Percentiles rank a stretch among this genome's conserved stretches.
Evolutionary conservation across 495 filamentous ascomycete species (phyloP).

Genomic region (Xylaria castorea): DNA sequence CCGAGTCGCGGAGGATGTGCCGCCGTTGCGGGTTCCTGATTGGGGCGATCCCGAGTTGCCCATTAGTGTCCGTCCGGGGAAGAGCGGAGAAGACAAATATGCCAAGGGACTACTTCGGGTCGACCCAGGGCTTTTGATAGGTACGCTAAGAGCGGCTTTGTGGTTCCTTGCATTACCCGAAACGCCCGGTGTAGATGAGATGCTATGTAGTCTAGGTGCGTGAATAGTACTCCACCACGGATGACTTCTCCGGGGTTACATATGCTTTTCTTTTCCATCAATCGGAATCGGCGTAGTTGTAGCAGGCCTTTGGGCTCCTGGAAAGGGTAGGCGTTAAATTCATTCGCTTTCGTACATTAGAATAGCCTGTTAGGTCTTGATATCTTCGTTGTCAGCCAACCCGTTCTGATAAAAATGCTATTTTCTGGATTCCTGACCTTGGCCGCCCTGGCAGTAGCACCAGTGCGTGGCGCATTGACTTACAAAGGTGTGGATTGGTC

Average conservation of each 20-base stretch:
- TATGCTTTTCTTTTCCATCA: slow-evolving; percentile 23
- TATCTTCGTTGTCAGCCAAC: background rate
- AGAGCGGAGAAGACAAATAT: slow-evolving; percentile 9
- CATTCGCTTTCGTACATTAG: background rate
- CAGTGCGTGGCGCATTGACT: slow-evolving; percentile 56
- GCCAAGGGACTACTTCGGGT: background rate
- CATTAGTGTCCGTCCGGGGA: background rate
- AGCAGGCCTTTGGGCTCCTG: background rate
- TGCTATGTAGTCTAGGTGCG: background rate
- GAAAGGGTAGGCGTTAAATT: slow-evolving; percentile 5
- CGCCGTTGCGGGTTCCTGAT: slow-evolving; percentile 16
- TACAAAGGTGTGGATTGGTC: slow-evolving; percentile 78
- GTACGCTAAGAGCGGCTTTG: slow-evolving; percentile 9
- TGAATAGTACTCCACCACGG: background rate
- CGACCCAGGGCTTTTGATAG: slow-evolving; percentile 5
- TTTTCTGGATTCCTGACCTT: slow-evolving; percentile 29
- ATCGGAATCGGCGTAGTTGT: slow-evolving; percentile 5
- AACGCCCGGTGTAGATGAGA: background rate
- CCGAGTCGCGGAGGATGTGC: slow-evolving; percentile 18
- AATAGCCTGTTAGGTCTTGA: background rate
- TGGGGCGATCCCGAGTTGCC: background rate
- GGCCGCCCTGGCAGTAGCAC: slow-evolving; percentile 30
- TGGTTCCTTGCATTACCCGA: background rate
- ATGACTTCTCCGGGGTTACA: background rate
- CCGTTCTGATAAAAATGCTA: slow-evolving; percentile 29